phyloP scores from a whole-genome alignment of 768 basidiomycete genomes.

The Strobilomyces echinocephalus region DNA sequence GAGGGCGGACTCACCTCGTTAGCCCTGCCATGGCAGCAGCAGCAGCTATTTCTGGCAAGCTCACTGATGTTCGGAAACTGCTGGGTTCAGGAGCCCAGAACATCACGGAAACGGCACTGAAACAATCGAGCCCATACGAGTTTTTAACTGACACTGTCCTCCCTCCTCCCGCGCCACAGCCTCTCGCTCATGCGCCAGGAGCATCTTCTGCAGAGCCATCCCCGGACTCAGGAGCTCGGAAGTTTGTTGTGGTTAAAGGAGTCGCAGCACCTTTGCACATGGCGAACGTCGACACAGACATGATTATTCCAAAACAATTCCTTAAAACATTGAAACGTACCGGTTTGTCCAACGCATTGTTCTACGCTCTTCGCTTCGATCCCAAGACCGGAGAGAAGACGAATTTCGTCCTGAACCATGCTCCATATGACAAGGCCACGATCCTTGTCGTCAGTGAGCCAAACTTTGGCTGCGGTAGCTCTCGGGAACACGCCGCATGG shows the following conservation, averaged over 20 bases:
- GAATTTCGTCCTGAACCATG: constrained; percentile 79
- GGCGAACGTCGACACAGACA: constrained; percentile 87
- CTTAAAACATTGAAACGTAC: constrained; percentile 89
- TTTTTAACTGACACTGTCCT: constrained; percentile 71
- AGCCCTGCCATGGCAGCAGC: constrained; percentile 93
- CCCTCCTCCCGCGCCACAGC: constrained; percentile 48
- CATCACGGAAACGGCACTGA: constrained; percentile 49
- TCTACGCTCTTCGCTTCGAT: constrained; percentile 76
- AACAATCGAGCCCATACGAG: constrained; percentile 65
- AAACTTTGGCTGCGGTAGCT: constrained; percentile 91
- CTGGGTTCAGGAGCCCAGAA: constrained; percentile 45
- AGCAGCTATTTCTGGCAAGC: constrained; percentile 78
- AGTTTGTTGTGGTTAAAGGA: constrained; percentile 69
- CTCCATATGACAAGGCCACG: constrained; percentile 69
- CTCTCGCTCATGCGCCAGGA: constrained; percentile 31
- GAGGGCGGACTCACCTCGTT: constrained; percentile 84
- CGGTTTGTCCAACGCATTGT: constrained; percentile 77
- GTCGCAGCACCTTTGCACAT: constrained; percentile 77
- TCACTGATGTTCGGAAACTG: constrained; percentile 81
- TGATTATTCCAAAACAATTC: constrained; percentile 94
- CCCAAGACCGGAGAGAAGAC: constrained; percentile 75
- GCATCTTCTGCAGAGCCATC: constrained; percentile 33
- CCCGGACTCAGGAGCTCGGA: constrained; percentile 46
- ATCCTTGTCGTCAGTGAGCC: constrained; percentile 80
- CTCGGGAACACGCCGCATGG: constrained; percentile 89